Evolutionary conservation across 1,284 basidiomycete genomes (phyloP), one percentile per base, ranked within the genome.

Genomic region (Lentinula novae-zelandiae): DNA sequence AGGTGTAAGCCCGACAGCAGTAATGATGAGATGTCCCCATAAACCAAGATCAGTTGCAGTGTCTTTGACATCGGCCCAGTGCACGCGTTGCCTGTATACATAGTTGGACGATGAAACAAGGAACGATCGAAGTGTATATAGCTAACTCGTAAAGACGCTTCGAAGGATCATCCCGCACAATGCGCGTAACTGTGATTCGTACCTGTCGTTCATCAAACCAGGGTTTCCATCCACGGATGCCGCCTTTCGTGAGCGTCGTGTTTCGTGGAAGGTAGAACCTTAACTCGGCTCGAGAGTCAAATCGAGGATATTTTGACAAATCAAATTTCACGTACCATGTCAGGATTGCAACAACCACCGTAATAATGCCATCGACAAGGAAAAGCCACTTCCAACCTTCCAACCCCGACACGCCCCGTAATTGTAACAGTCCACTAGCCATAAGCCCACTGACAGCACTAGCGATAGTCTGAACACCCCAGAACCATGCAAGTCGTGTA

Each of bases 371-470:
- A 60, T 76, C 74, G 34, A 76, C 71, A 20, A 76, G 59, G 62
- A 75, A 76, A 12, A 76, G 63, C 74, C 75, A 76, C 62, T 76
- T 76, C 74, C 75, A 76, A 0, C 75, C 74, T 54, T 72, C 71
- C n/a, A 76, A 63, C 6, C 74, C 74, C 0, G 60, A 64, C 2
- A 70, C 60, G n/a, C 74, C 75, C 10, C 70, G 65, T 20, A 76
- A 58, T 56, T 71, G 72, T 2, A 76, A 66, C 4, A 76, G 67
- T 1, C 73, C 75, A 52, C 71, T 73, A 0, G 75, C 73, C 73
- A 76, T 75, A 9, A 76, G 67, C 10, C 74, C 75, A 58, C 74
- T 75, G 2, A 73, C 69, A 5, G 75, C 74, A 63, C 72, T 74
- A 1, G 74, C 74, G 20, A 76, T 70, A 15, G 69, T 69, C 64